Conservation (phyloP, 768 basidiomycete species). For the Thelephora ganbajun region DNA sequence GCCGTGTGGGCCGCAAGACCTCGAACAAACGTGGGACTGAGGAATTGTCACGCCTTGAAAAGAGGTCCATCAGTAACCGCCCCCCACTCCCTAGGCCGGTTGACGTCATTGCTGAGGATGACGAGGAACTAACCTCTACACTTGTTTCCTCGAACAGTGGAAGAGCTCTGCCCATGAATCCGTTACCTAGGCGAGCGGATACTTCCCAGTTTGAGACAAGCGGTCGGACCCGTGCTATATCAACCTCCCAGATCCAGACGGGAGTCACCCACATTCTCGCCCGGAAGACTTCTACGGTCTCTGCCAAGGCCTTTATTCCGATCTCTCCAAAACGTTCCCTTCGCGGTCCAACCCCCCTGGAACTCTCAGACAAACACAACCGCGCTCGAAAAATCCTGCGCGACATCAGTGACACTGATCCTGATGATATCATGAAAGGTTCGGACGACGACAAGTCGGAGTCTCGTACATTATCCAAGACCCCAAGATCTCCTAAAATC, state of each 20-base stretch:
- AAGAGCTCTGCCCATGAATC: background rate
- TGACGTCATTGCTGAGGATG: slow-evolving; percentile 48
- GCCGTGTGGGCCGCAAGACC: slow-evolving; percentile 1
- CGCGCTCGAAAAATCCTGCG: slow-evolving; percentile 38
- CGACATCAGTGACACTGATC: slow-evolving; percentile 54
- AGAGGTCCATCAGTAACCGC: slow-evolving; percentile 13
- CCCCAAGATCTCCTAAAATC: slow-evolving; percentile 12
- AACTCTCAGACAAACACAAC: slow-evolving; percentile 22
- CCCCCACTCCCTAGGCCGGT: slow-evolving; percentile 38
- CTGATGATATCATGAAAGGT: slow-evolving; percentile 63
- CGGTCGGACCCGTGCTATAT: slow-evolving; percentile 11
- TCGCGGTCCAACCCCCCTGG: background rate
- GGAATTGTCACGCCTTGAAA: slow-evolving; percentile 3
- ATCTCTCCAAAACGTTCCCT: background rate
- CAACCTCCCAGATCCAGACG: slow-evolving; percentile 7
- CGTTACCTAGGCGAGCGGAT: background rate
- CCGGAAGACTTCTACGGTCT: slow-evolving; percentile 1
- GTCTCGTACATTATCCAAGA: background rate
- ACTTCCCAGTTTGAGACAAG: background rate
- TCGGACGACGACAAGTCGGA: slow-evolving; percentile 44
- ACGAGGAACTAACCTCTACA: slow-evolving; percentile 31
- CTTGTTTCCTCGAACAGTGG: background rate
- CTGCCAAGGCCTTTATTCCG: slow-evolving; percentile 2
- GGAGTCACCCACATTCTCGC: slow-evolving; percentile 2
- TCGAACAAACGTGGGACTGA: slow-evolving; percentile 1